Percentiles rank a stretch among this genome's conserved stretches.
These are phyloP conservation scores for Colletotrichum eleusines DNA, from an alignment of 2,329 filamentous ascomycete genomes.

Conservation along the genomic window DNA sequence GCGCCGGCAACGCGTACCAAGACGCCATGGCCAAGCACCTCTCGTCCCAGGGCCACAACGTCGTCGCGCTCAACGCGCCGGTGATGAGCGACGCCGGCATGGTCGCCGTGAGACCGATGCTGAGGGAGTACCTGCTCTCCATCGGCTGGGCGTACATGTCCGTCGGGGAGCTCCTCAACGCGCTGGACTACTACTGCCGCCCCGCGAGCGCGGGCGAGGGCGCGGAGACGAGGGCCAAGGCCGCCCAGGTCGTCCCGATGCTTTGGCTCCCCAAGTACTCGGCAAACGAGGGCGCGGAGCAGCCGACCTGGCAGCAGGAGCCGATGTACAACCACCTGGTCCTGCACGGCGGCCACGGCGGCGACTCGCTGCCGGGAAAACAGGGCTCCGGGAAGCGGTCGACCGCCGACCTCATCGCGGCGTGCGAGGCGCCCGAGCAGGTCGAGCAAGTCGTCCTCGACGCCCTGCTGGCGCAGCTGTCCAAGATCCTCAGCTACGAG, in stretches of 20 bases:
- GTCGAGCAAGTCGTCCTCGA: conserved; percentile 43
- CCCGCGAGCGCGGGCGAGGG: neutral
- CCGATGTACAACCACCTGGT: conserved; percentile 32
- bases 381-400: neutral
- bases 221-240: conserved; percentile 4
- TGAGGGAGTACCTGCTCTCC: conserved; percentile 21
- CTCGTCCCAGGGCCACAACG: conserved; percentile 53
- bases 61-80: conserved; percentile 62
- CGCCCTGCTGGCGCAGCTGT: conserved; percentile 44
- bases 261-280: conserved; percentile 37
- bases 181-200: conserved; percentile 13
- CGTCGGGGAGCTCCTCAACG: conserved; percentile 15
- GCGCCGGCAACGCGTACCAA: conserved; percentile 58
- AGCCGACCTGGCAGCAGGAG: conserved; percentile 32
- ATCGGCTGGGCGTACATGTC: conserved; percentile 31
- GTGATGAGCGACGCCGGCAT: conserved; percentile 48
- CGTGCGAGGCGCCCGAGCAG: conserved; percentile 32
- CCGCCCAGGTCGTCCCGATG: conserved; percentile 18
- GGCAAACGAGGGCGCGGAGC: conserved; percentile 27
- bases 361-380: neutral
- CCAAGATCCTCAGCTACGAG: conserved; percentile 45
- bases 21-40: conserved; percentile 57
- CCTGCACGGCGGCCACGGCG: neutral
- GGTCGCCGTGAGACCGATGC: conserved; percentile 37
- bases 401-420: neutral